Base-by-base conservation (phyloP, 169 alveolate species). In the Theileria luwenshuni region DNA sequence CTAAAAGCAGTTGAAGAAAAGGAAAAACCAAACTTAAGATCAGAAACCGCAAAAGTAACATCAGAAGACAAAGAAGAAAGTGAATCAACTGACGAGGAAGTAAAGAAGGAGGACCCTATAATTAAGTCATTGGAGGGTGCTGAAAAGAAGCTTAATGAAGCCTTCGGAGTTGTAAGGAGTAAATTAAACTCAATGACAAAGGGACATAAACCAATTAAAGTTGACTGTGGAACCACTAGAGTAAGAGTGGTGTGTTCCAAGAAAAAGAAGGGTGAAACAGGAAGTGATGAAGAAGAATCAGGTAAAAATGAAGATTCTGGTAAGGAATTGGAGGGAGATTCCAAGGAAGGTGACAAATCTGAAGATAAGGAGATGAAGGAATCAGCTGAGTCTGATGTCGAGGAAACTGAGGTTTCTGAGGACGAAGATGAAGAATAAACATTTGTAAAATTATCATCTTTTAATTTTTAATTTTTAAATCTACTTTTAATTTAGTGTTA, bases 191-290 rank as follows among this genome's bases (percentile, higher is more conserved):
- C 54, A 1, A 21, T n/a, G 8, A 47, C 35, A 15, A 25, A 21
- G 17, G 32, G 13, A 17, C 65, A 56, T 3, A 68, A 45, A 68
- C 76, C 76, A 5, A 68, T 68, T 17, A 47, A 68, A 19, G 76
- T 68, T 5, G 76, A 68, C 33, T 68, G 76, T 25, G 76, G 76
- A 49, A 51, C 56, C 1, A 68, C 76, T 1, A 68, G 76, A 68
- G 76, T 68, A 12, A 5, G 76, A 17, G 61, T 68, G 3, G 65
- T 68, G 15, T 68, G 76, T 33, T 28, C 69, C 1, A 54, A 56
- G 10, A 56, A 56, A 25, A 33, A 73, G 42, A 23, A 52, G 1
- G 51, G 19, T 1, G 76, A 49, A 1, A 42, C 19, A 12, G 61
- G 32, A 68, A 41, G n/a, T 5, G 61, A 60, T 7, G 32, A 10